phyloP scores from a whole-genome alignment of 768 basidiomycete species.

The Boletales sp. region DNA sequence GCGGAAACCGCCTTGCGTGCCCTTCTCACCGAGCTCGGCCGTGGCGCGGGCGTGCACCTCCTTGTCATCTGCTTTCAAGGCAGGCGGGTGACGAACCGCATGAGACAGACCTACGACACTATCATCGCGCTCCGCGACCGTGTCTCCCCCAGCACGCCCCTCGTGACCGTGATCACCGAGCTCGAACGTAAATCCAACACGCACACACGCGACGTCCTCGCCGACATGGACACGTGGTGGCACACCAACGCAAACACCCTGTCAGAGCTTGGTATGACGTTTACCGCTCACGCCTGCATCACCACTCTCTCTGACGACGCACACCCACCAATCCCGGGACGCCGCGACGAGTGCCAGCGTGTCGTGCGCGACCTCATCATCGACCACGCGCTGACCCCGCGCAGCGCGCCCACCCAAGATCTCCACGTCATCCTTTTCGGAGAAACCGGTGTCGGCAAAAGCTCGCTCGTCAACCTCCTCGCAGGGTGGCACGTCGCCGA shows the following conservation, averaged over 20 bases:
- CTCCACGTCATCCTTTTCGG: constrained; percentile 39
- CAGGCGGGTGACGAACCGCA: constrained; percentile 15
- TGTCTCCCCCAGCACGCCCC: constrained; percentile 14
- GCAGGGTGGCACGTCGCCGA: constrained; percentile 26
- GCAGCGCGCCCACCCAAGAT: constrained; percentile 14
- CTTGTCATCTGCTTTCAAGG: constrained; percentile 18
- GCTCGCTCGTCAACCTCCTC: constrained; percentile 38
- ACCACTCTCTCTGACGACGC: constrained; percentile 20
- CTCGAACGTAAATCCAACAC: constrained; percentile 12
- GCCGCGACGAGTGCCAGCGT: constrained; percentile 21
- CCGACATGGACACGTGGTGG: constrained; percentile 24
- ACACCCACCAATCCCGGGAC: constrained; percentile 12
- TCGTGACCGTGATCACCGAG: constrained; percentile 18
- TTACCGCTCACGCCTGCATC: constrained; percentile 20
- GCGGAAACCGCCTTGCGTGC: constrained; percentile 19
- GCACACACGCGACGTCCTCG: constrained; percentile 1
- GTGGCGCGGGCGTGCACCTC: constrained; percentile 15
- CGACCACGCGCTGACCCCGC: constrained; percentile 20
- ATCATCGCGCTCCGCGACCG: constrained; percentile 15
- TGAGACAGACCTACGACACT: constrained; percentile 20
- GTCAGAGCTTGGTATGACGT: constrained; percentile 9
- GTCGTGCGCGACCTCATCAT: constrained; percentile 23
- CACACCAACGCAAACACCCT: constrained; percentile 8
- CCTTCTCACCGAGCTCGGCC: constrained; percentile 20
- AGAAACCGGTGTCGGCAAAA: constrained; percentile 35